phyloP scores from a whole-genome alignment of 225 moss, liverwort and hornwort genomes.

The Takakia lepidozioides region DNA sequence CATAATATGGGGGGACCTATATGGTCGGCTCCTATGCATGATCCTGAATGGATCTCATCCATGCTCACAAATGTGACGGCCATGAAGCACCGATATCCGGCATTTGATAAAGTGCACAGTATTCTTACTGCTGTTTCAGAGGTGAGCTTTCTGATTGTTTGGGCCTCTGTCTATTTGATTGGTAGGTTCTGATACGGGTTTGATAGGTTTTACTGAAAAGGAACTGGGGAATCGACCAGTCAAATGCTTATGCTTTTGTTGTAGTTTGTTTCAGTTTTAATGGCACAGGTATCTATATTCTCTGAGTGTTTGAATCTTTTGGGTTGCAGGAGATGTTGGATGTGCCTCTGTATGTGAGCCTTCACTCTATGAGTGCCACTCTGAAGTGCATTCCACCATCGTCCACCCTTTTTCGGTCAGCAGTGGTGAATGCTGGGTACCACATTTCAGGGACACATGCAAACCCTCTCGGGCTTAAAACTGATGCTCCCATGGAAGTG shows the following conservation, averaged over 20 bases:
- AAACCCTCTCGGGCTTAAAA: constrained; percentile 88
- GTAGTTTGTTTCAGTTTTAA: too few relatives aligned
- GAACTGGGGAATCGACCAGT: too few relatives aligned
- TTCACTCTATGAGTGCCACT: constrained; percentile 90
- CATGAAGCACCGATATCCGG: constrained; percentile 74
- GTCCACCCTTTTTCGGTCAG: constrained; percentile 84
- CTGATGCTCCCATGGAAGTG: constrained; percentile 80
- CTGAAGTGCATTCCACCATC: constrained; percentile 96
- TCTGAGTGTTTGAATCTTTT: too few relatives aligned
- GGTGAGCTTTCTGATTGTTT: constrained; percentile 25
- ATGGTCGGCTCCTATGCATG: constrained; percentile 93
- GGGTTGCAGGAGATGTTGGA: constrained; percentile 84
- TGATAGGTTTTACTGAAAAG: too few relatives aligned
- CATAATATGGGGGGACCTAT: constrained; percentile 98
- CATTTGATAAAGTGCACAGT: constrained; percentile 92
- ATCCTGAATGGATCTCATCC: constrained; percentile 58
- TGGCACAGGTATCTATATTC: too few relatives aligned
- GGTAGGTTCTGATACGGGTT: too few relatives aligned
- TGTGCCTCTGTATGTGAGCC: constrained; percentile 76
- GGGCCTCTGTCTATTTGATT: too few relatives aligned
- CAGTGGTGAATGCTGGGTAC: constrained; percentile 91
- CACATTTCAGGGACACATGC: constrained; percentile 94
- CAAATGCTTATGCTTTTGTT: too few relatives aligned
- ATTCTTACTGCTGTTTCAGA: constrained; percentile 96
- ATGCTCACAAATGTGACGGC: constrained; percentile 47